A percentile compares a stretch with the other conserved stretches of the same genome.
Evolutionary conservation across 768 basidiomycete species (phyloP).

Genomic region (Termitomyces sp.): DNA sequence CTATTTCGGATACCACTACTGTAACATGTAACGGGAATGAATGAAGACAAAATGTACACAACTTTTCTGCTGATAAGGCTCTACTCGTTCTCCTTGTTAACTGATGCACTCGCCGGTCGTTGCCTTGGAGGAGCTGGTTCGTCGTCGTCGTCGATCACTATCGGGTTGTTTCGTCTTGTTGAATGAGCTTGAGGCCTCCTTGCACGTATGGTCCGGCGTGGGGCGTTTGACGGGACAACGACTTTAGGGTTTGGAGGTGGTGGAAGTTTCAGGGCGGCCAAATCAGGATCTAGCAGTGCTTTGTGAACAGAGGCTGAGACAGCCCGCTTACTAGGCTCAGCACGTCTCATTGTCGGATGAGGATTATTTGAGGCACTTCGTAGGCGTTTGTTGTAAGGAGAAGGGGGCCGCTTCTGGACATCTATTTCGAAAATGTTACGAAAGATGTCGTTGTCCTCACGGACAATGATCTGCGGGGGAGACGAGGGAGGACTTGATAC

Average conservation of each 20-base stretch:
- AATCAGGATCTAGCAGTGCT: constrained; percentile 3
- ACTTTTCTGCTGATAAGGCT: not conserved
- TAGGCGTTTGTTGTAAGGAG: constrained; percentile 12
- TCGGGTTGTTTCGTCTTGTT: not conserved
- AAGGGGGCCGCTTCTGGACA: constrained; percentile 4
- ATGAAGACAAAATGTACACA: not conserved
- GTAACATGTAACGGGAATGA: not conserved
- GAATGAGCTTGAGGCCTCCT: not conserved
- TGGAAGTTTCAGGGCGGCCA: constrained; percentile 9
- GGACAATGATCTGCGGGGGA: constrained; percentile 5
- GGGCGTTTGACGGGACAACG: not conserved
- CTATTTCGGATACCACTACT: not conserved
- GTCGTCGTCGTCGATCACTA: not conserved
- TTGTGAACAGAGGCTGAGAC: constrained; percentile 6
- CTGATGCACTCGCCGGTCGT: constrained; percentile 1
- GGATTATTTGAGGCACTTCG: constrained; percentile 11
- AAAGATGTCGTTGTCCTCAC: constrained; percentile 4
- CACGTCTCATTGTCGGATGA: constrained; percentile 1
- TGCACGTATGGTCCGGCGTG: not conserved
- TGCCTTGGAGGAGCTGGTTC: not conserved
- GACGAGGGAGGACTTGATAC: constrained; percentile 12
- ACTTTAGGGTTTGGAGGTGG: constrained; percentile 7
- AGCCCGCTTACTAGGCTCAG: not conserved
- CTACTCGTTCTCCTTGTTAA: constrained; percentile 13
- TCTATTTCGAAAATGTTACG: constrained; percentile 11